These are phyloP conservation scores for Trypanosoma rangeli DNA, from an alignment of 208 protist genomes.

Conservation along the genomic window DNA sequence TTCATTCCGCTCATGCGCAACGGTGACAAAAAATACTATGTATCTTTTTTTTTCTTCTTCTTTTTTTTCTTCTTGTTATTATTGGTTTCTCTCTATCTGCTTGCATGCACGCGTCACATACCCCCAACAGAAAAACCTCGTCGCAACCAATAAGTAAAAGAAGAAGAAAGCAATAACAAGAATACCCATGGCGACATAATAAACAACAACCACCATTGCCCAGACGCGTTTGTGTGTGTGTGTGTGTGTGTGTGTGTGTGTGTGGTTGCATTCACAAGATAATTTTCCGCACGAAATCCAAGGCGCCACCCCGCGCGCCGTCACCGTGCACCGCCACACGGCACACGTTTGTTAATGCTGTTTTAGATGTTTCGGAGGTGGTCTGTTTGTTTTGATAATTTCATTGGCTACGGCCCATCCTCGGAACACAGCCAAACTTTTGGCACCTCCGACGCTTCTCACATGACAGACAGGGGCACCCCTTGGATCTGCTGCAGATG, in stretches of 20 bases:
- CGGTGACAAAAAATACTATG: background rate
- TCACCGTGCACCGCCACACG: background rate
- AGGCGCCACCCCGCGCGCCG: too few relatives aligned
- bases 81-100: too few relatives aligned
- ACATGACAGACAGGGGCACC: constrained; percentile 7
- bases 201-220: background rate
- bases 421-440: background rate
- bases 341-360: background rate
- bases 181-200: background rate
- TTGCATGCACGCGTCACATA: background rate
- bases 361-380: too few relatives aligned
- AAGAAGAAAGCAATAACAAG: constrained; percentile 5
- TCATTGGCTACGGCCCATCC: background rate
- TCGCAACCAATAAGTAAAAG: background rate
- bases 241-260: background rate
- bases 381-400: too few relatives aligned
- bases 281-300: too few relatives aligned
- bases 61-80: background rate
- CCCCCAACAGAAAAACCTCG: background rate
- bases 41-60: background rate
- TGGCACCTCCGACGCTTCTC: constrained; percentile 4
- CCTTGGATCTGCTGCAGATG: constrained; percentile 2
- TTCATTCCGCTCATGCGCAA: background rate
- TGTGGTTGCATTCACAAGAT: background rate
- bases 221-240: too few relatives aligned